phyloP scores from a whole-genome alignment of 495 filamentous ascomycete genomes.

The Hypoxylon trugodes region DNA sequence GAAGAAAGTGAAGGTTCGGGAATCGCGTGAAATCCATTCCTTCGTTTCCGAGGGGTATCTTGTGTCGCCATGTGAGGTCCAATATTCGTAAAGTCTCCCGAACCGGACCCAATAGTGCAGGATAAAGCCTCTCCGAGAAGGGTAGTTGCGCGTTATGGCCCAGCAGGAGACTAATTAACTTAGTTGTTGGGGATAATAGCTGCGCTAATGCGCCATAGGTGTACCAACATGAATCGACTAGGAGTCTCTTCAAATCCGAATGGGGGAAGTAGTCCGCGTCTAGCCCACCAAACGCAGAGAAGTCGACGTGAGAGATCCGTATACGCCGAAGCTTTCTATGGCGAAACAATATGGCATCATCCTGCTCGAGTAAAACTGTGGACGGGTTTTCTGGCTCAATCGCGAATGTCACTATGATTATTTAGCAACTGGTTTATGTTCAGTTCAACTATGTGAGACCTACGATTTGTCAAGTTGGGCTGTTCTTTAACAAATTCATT shows the following conservation, averaged over 20 bases:
- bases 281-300: slow-evolving; percentile 19
- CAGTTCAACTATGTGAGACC: background rate
- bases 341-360: slow-evolving; percentile 30
- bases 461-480: slow-evolving; percentile 27
- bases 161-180: slow-evolving; percentile 20
- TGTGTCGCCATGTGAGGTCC: slow-evolving; percentile 35
- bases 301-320: slow-evolving; percentile 29
- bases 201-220: slow-evolving; percentile 14
- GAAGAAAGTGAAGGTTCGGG: slow-evolving; percentile 32
- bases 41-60: slow-evolving; percentile 23
- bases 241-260: slow-evolving; percentile 13
- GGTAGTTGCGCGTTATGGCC: slow-evolving; percentile 28
- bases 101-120: slow-evolving; percentile 11
- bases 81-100: slow-evolving; percentile 28
- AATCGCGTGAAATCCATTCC: slow-evolving; percentile 36
- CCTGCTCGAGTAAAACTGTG: slow-evolving; percentile 12
- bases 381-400: slow-evolving; percentile 16
- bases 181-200: slow-evolving; percentile 6
- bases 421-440: slow-evolving; percentile 6
- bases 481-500: slow-evolving; percentile 28
- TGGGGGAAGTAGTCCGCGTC: slow-evolving; percentile 29
- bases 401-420: slow-evolving; percentile 21
- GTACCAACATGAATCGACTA: slow-evolving; percentile 28
- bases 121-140: slow-evolving; percentile 31
- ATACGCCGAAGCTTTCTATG: slow-evolving; percentile 29